phyloP scores from a whole-genome alignment of 805 yeast genomes.

The Candida andamanensis region DNA sequence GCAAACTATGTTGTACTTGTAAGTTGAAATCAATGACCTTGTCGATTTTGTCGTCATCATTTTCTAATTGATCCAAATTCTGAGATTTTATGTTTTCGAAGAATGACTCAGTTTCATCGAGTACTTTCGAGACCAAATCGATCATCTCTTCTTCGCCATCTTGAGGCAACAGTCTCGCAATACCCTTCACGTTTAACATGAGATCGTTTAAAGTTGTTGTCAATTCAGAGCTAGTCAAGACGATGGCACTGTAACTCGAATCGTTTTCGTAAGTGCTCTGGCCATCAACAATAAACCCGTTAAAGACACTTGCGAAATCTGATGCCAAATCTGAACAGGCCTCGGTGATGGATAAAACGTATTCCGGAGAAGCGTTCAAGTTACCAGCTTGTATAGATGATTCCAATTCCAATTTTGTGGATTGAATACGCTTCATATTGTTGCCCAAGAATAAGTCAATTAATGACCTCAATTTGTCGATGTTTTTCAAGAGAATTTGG shows the following conservation, averaged over 20 bases:
- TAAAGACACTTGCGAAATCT: conserved; percentile 75
- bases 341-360: conserved; percentile 63
- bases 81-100: conserved; percentile 56
- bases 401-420: conserved; percentile 60
- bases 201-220: conserved; percentile 59
- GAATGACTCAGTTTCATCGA: conserved; percentile 56
- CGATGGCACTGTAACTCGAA: conserved; percentile 58
- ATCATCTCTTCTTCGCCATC: conserved; percentile 52
- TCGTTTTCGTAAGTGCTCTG: conserved; percentile 38
- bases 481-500: conserved; percentile 42
- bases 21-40: conserved; percentile 71
- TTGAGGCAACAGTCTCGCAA: conserved; percentile 48
- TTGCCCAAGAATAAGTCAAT: conserved; percentile 69
- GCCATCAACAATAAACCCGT: conserved; percentile 72
- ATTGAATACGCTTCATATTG: conserved; percentile 70
- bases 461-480: conserved; percentile 44
- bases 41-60: conserved; percentile 66
- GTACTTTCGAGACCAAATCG: conserved; percentile 48
- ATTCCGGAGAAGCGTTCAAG: conserved; percentile 67
- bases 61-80: conserved; percentile 42
- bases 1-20: conserved; percentile 67
- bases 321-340: conserved; percentile 66
- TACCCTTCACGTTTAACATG: conserved; percentile 64
- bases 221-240: conserved; percentile 58
- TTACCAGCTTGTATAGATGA: conserved; percentile 84